Evolutionary conservation across 495 filamentous ascomycete genomes (phyloP), one percentile per base, ranked within the genome.

Genomic region (Sporormia fimetaria): DNA sequence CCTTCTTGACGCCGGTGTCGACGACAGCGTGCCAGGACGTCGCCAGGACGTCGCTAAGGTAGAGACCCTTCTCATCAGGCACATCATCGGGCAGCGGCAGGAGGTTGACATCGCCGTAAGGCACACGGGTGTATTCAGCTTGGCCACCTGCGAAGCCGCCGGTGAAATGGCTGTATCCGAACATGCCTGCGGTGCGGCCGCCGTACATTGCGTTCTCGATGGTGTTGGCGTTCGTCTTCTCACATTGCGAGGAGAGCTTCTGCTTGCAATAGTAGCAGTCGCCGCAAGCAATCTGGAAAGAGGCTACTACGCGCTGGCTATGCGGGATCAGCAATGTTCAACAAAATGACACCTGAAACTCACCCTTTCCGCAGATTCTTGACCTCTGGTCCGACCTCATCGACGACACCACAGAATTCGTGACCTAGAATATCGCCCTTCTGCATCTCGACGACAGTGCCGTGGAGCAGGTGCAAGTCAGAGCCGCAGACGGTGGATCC

Each of bases 91-190:
- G 87, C 3, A 92, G 71, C 40, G 75, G 74, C 6, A 95, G 70
- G 14, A 93, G 67, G 50, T 93, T 94, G 45, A 78, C 73, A 35
- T 92, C 81, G n/a, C 73, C 87, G 15, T 75, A 73, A 0, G 87
- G 86, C 7, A 92, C 83, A 0, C 87, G 75, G 6, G 83, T 74
- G 43, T 87, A 93, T 59, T 94, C 87, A 7, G 86, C 81, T 56
- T 93, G 86, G 0, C 87, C 84, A 28, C 87, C 87, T 8, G 87
- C 83, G 55, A 87, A 94, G 2, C 87, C 87, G 3, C 86, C 85
- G 0, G 81, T 83, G 54, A 94, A 82, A 49, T 81, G 78, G n/a
- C 66, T 70, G 59, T 81, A 83, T 0, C 78, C 77, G 48, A 81
- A 83, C 60, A 76, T 74, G 51, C 83, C 84, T 1, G 83, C 81